Conservation (phyloP, 2,329 filamentous ascomycete species). For the Rosellinia necatrix region DNA sequence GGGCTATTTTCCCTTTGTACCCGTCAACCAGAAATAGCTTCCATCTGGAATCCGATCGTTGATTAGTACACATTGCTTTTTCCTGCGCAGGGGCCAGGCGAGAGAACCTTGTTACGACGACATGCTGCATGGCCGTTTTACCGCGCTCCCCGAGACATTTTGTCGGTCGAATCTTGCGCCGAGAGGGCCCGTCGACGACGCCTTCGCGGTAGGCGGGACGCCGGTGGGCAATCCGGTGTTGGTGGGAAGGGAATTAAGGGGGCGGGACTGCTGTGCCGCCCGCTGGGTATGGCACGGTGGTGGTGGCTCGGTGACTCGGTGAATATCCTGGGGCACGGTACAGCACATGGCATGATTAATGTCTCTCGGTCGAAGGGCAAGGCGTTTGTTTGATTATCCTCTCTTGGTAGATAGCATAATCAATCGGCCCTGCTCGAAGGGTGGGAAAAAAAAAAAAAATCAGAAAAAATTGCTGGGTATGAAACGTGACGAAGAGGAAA, state of each 20-base stretch:
- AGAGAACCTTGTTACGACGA: neutral
- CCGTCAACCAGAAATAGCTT: neutral
- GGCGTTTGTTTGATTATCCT: neutral
- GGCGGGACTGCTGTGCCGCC: neutral
- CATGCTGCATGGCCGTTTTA: neutral
- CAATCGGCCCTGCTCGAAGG: no score
- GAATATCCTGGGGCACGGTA: neutral
- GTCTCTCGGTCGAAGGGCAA: neutral
- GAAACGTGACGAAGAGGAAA: constrained; percentile 8
- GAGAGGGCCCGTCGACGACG: constrained; percentile 2
- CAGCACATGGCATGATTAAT: neutral
- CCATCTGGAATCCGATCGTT: neutral
- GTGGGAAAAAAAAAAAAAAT: no score
- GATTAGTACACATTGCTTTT: no score
- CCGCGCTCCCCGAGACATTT: neutral
- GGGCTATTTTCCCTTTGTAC: neutral
- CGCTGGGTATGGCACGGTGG: neutral
- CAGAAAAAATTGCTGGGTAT: neutral
- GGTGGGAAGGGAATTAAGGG: neutral
- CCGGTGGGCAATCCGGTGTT: constrained; percentile 1
- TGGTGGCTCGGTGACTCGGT: neutral
- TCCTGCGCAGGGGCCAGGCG: neutral
- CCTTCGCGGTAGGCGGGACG: neutral
- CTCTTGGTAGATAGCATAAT: neutral
- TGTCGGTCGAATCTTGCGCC: constrained; percentile 5